Base-by-base conservation (phyloP, 306 rosid species). In the Vigna radiata region DNA sequence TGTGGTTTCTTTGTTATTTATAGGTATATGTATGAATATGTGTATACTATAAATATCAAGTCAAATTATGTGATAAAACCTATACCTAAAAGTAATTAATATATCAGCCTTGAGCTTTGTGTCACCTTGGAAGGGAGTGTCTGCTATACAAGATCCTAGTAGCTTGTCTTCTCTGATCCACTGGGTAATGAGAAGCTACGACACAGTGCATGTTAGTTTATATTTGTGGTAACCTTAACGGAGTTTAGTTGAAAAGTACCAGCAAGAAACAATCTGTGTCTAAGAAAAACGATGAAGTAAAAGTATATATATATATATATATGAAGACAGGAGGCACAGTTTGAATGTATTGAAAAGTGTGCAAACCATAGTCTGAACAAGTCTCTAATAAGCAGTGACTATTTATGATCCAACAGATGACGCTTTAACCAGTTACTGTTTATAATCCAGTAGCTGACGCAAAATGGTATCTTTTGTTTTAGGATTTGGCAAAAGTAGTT, bases 401-500 rank as follows among this genome's bases (percentile, higher is more conserved):
- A 10, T 39, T 64, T 64, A 4, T 10, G 19, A 10, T 17, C 53
- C 31, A 12, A 66, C 2, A 62, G 70, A 5, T 66, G 71, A 41
- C 71, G 67, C 44, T 44, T 12, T 44, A 44, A 44, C 4, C 48
- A 8, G 13, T 44, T 14, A 12, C 49, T 44, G 49, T 44, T 59
- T 59, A 4, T 2, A 39, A 10, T 17, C 53, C 31, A 21, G 21
- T 4, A 63, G 70, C 18, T 66, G 71, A 66, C 71, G 53, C 53
- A 66, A 43, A 41, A 64, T 2, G 50, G 69, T 39, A 39, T 64
- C 70, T 43, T 33, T 17, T 44, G 41, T 67, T 67, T 67, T 18
- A 67, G 72, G 13, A 46, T 21, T 67, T 44, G 13, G 47, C 56
- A 14, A 67, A 67, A 67, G 72, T 44, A 67, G 55, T 67, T 13